Percentiles rank a stretch among this genome's conserved stretches.
Evolutionary conservation across 441 rosid genomes (phyloP).

Genomic region (Gossypium lobatum): DNA sequence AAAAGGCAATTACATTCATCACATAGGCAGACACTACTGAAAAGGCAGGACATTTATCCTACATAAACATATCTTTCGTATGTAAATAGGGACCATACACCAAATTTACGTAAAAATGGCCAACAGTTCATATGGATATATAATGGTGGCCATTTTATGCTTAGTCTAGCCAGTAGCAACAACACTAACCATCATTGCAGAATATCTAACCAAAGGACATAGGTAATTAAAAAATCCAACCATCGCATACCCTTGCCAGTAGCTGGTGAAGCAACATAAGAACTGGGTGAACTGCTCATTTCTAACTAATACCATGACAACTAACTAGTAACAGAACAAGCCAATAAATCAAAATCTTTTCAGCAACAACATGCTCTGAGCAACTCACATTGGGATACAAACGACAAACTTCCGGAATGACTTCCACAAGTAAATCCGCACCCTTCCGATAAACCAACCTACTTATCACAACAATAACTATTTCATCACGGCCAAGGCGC

Average conservation of each 20-base stretch:
- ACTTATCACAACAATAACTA: slow-evolving; percentile 86
- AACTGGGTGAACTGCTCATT: background rate
- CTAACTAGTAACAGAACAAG: background rate
- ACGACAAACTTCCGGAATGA: slow-evolving; percentile 85
- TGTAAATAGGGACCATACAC: background rate
- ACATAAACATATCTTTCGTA: background rate
- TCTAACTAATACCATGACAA: background rate
- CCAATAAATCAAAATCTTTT: background rate
- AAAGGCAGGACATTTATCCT: background rate
- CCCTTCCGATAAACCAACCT: slow-evolving; percentile 95
- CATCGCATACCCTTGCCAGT: slow-evolving; percentile 1
- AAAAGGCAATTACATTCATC: background rate
- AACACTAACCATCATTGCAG: background rate
- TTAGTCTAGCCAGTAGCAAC: background rate
- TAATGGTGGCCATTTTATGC: background rate
- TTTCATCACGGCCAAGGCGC: slow-evolving; percentile 49
- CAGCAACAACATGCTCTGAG: background rate
- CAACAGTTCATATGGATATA: background rate
- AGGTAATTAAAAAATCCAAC: background rate
- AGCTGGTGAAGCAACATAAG: background rate
- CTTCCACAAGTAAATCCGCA: slow-evolving; percentile 95
- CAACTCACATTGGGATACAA: slow-evolving; percentile 70
- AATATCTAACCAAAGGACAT: background rate
- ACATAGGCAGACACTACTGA: background rate
- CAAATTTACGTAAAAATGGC: background rate